A percentile compares a stretch with the other conserved stretches of the same genome.
Conservation (phyloP, 2,329 filamentous ascomycete species). For the Fusarium pseudonygamai region DNA sequence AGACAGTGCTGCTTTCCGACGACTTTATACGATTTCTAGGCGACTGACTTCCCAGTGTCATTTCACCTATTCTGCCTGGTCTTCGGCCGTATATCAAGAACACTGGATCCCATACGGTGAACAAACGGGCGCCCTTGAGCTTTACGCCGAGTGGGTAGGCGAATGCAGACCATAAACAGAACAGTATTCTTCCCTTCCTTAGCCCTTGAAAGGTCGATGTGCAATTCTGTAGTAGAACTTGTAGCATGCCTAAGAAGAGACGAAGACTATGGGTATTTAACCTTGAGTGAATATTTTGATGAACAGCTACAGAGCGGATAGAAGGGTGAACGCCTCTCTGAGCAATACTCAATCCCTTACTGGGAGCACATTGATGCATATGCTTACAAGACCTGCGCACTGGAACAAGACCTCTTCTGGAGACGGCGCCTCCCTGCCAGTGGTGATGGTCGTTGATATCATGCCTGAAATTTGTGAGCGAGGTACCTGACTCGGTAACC, state of each 20-base stretch:
- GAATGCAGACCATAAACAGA: neutral
- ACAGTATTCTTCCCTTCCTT: too few species aligned
- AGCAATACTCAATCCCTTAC: too few species aligned
- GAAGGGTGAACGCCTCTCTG: too few species aligned
- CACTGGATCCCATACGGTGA: accelerated
- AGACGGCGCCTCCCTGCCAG: too few species aligned
- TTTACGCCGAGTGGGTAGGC: accelerated
- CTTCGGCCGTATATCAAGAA: too few species aligned
- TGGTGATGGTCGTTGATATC: neutral
- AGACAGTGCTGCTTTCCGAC: accelerated
- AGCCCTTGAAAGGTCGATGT: too few species aligned
- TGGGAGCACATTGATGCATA: too few species aligned
- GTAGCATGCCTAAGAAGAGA: too few species aligned
- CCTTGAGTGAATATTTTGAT: too few species aligned
- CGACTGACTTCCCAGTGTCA: neutral
- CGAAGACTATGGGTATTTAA: neutral
- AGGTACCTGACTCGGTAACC: neutral
- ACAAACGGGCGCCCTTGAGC: neutral
- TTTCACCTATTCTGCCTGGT: accelerated
- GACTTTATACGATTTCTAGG: neutral
- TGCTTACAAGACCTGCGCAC: too few species aligned
- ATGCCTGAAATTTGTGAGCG: neutral
- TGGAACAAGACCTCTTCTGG: neutral
- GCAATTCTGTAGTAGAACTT: too few species aligned
- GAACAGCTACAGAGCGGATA: too few species aligned